Evolutionary conservation across 345 rosid species (phyloP).

Genomic region (Cardamine chenopodiifolia): DNA sequence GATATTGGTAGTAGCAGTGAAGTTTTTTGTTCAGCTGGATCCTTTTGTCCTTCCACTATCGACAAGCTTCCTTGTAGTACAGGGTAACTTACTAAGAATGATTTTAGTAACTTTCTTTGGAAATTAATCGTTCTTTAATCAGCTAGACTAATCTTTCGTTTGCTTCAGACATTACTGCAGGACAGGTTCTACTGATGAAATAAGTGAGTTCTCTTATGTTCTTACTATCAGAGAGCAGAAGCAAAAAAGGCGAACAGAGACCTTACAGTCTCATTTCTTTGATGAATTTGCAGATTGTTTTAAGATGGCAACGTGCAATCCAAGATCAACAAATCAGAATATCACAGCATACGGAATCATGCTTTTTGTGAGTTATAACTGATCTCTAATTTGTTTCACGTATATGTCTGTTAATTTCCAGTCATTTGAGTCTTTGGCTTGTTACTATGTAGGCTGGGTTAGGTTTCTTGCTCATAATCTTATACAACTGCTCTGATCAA

Average conservation of each 20-base stretch:
- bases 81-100: slow-evolving; percentile 67
- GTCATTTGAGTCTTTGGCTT: background rate
- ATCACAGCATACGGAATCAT: slow-evolving; percentile 89
- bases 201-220: slow-evolving; percentile 47
- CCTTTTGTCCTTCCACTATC: slow-evolving; percentile 82
- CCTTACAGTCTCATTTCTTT: background rate
- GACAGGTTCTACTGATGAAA: slow-evolving; percentile 73
- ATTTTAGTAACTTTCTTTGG: slow-evolving; percentile 34
- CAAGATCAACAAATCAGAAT: slow-evolving; percentile 79
- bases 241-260: background rate
- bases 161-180: slow-evolving; percentile 84
- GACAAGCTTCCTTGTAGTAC: slow-evolving; percentile 73
- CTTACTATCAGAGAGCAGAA: background rate
- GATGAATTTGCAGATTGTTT: slow-evolving; percentile 73
- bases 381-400: slow-evolving; percentile 15
- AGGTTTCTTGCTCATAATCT: slow-evolving; percentile 70
- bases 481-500: slow-evolving; percentile 97
- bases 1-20: slow-evolving; percentile 74
- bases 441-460: slow-evolving; percentile 63
- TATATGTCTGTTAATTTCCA: background rate
- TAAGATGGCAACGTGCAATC: slow-evolving; percentile 72
- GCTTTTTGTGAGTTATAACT: slow-evolving; percentile 74
- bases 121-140: slow-evolving; percentile 15
- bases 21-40: slow-evolving; percentile 90
- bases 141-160: slow-evolving; percentile 35